Evolutionary conservation across 345 rosid genomes (phyloP), one percentile per base, ranked within the genome.

Genomic region (Populus pruinosa): DNA sequence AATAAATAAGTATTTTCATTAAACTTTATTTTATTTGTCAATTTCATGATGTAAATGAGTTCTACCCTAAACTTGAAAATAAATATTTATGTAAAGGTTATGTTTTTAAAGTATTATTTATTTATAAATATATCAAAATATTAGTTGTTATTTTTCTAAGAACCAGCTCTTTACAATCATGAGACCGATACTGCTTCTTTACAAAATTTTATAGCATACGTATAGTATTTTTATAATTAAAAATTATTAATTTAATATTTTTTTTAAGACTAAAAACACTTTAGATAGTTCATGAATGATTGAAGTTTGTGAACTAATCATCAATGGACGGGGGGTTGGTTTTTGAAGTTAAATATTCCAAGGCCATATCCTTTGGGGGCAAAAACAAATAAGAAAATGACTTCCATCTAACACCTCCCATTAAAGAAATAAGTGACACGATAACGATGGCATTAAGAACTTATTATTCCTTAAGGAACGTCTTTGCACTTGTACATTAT

Each of bases 371-470:
- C 64, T 18, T 13, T 27, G n/a, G 6, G 56, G 10, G 23, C 16
- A 43, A 3, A 36, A 67, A 13, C 1, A 0, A 43, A 44, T 4
- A 50, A 69, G 61, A 69, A 20, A 56, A 9, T 5, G 35, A 59
- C 68, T 21, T 2, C 12, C 18, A 20, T 50, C 18, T 67, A 47
- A 35, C 53, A 66, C 33, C 67, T 31, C 10, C 8, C 27, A 47
- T 27, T 75, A 25, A n/a, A 6, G 44, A 23, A 75, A 75, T 23
- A 5, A 7, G 53, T 23, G 73, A 69, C 59, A 53, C 69, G 73
- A 76, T 76, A 56, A 55, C 55, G 55, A 76, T 76, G 73, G 18
- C 8, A 29, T 50, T 33, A 7, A 4, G 31, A 74, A 53, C 18
- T 17, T 62, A 3, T 43, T 74, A 33, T 33, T 33, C 11, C 62